Percentiles rank a stretch among this genome's conserved stretches.
These are phyloP conservation scores for Puccinellia tenuiflora DNA, from an alignment of 176 grass and related monocot genomes.

Conservation along the genomic window DNA sequence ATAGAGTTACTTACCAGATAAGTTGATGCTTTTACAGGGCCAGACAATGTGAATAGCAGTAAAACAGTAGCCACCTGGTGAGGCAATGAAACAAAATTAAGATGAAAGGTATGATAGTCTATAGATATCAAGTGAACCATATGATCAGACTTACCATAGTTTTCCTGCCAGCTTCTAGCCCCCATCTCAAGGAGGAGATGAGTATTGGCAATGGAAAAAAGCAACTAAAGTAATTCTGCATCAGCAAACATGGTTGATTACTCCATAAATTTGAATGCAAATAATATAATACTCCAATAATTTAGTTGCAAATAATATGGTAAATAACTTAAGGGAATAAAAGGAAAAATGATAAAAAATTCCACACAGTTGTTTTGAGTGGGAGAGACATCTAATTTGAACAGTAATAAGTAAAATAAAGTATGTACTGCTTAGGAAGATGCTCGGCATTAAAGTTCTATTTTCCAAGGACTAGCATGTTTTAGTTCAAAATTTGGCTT, in stretches of 20 bases:
- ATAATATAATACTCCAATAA: not conserved
- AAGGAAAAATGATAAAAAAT: not conserved
- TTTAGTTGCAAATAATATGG: not conserved
- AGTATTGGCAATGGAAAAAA: slow-evolving; percentile 93
- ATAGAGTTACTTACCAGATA: slow-evolving; percentile 53
- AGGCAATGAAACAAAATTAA: slow-evolving; percentile 17
- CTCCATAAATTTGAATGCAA: not conserved
- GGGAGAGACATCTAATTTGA: not conserved
- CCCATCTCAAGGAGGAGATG: slow-evolving; percentile 94
- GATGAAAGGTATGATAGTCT: not conserved
- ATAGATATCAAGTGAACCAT: not conserved
- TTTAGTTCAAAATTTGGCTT: not conserved
- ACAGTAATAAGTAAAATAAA: not conserved
- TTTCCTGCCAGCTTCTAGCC: slow-evolving; percentile 72
- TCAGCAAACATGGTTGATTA: not conserved
- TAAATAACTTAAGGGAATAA: not conserved
- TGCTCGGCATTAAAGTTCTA: not conserved
- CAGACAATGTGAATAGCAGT: slow-evolving; percentile 78
- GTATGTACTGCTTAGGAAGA: not conserved
- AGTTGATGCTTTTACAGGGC: slow-evolving; percentile 86
- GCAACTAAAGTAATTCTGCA: slow-evolving; percentile 91
- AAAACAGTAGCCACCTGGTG: slow-evolving; percentile 79
- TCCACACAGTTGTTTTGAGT: not conserved
- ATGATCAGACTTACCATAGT: slow-evolving; percentile 57
- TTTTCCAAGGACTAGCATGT: not conserved